Base-by-base conservation (phyloP, 2,329 filamentous ascomycete species). In the Alternaria metachromatica region DNA sequence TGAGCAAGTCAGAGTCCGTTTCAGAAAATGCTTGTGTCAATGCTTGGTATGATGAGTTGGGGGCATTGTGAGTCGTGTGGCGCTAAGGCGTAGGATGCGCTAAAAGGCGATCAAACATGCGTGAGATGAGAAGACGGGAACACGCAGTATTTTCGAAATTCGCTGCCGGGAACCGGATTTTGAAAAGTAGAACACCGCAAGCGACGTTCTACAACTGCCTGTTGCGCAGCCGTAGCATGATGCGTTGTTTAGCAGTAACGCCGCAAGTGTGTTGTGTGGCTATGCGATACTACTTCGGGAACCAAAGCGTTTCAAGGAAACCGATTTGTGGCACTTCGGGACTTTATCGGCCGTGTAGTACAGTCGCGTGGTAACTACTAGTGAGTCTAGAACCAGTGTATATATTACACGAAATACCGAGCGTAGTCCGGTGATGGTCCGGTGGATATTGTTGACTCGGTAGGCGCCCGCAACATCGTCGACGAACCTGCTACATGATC, bases 21-120 rank as follows among this genome's bases (percentile, higher is more conserved):
- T 63, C 54, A 60, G 30, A 50, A 44, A 55, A 53, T 49, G 62
- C 58, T 62, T 65, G 64, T 60, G 49, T 28, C n/a, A 37, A 63
- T 55, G 64, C 68, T 69, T 67, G 65, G 60, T 64, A 58, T 62
- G 63, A 63, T 62, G 60, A 56, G 41, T 46, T 62, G 41, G 53
- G 26, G 37, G 51, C 54, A 45, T 51, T n/a, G 48, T 48, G 44
- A 33, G 49, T 61, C 55, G 63, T 57, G 64, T 63, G 55, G 61
- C 61, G 55, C 57, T 63, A 45, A 63, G 68, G 68, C 66, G 58
- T 68, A 65, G 61, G 55, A 65, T 50, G 55, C 71, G 64, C 72
- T 73, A 72, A 66, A 60, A 58, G 74, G 48, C 69, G 69, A 77
- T 77, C 74, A 78, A 76, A 78, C 76, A 62, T 59, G 68, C 63